phyloP scores from a whole-genome alignment of 1,139 yeast species.

The Sugiyamaella pinicola region DNA sequence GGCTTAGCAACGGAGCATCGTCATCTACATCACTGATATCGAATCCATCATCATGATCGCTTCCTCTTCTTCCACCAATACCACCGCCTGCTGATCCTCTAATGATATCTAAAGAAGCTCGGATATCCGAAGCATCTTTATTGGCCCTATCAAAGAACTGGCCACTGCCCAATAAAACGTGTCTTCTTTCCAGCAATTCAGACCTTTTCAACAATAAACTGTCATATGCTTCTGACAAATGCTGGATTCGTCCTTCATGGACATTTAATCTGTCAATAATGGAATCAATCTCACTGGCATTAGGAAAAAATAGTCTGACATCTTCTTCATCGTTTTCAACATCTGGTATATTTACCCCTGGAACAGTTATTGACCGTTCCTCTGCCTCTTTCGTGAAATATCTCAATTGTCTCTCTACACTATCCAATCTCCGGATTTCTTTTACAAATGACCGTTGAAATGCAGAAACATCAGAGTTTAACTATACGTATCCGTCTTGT shows the following conservation, averaged over 20 bases:
- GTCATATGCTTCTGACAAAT: constrained; percentile 59
- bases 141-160: constrained; percentile 56
- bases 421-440: constrained; percentile 71
- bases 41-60: constrained; percentile 17
- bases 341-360: constrained; percentile 21
- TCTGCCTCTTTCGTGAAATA: constrained; percentile 40
- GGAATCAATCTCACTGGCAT: constrained; percentile 75
- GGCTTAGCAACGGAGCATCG: constrained; percentile 33
- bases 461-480: constrained; percentile 69
- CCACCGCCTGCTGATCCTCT: background rate
- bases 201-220: constrained; percentile 57
- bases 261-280: constrained; percentile 66
- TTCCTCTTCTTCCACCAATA: background rate
- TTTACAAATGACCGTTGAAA: constrained; percentile 88
- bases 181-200: constrained; percentile 62
- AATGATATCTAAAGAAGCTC: constrained; percentile 32
- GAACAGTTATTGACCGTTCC: constrained; percentile 33
- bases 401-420: constrained; percentile 59
- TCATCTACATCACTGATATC: constrained; percentile 26
- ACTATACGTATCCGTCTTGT: constrained; percentile 21
- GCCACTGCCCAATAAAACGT: constrained; percentile 70
- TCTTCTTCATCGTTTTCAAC: constrained; percentile 36
- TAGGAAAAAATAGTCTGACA: constrained; percentile 40
- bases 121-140: constrained; percentile 26
- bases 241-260: constrained; percentile 61